Base-by-base conservation (phyloP, 306 rosid species). In the Elaeagnus macrophylla region DNA sequence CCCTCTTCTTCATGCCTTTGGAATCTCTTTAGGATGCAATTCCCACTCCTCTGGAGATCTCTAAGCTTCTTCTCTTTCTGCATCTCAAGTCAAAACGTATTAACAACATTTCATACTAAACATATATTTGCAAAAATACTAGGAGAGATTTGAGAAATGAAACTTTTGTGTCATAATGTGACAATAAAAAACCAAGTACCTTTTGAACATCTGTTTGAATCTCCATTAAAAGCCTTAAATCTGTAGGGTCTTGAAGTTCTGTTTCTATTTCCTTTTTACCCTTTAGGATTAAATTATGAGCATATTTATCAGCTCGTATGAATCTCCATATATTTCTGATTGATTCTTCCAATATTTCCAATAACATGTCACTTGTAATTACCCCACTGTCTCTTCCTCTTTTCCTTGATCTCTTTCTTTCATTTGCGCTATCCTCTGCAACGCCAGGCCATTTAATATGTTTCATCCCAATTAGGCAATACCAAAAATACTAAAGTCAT, bases 51-150 rank as follows among this genome's bases (percentile, higher is more conserved):
- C 67, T 67, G 47, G 1, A 77, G 1, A 1, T 84, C 94, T 67
- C 67, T 84, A 7, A 93, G 45, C 61, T 66, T 87, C 83, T 58
- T 93, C 56, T 87, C 95, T 59, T 93, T 93, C 96, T 93, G 79
- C 68, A 77, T 16, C 39, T 38, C 40, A 38, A 51, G 48, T 51
- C 7, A 45, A 37, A 6, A 1, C 32, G 4, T 25, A 25, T 25
- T 25, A 25, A 25, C 32, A 25, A 25, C 32, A 2, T 25, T 25
- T 25, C 32, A n/a, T n/a, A n/a, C n/a, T n/a, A n/a, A n/a, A n/a
- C n/a, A n/a, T n/a, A n/a, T n/a, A n/a, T n/a, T n/a, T n/a, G n/a
- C n/a, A n/a, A n/a, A n/a, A n/a, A n/a, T n/a, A n/a, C n/a, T n/a
- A n/a, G n/a, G n/a, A n/a, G n/a, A n/a, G n/a, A n/a, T n/a, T n/a